These are phyloP conservation scores for Penicillium turbatum DNA, from an alignment of 495 filamentous ascomycete species.

Conservation along the genomic window DNA sequence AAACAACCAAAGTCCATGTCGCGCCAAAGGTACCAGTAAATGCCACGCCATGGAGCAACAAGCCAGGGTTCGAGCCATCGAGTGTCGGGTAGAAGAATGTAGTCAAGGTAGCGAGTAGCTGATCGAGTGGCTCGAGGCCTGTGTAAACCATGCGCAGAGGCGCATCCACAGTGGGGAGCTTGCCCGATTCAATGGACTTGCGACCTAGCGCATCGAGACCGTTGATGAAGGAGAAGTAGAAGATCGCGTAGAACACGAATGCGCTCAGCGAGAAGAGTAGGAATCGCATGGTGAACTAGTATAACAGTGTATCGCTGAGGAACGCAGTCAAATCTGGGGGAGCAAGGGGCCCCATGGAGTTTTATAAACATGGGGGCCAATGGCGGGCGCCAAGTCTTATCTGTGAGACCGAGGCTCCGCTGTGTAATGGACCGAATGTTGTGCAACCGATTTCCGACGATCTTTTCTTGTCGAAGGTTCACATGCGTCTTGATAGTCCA, in stretches of 20 bases:
- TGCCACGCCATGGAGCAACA: constrained; percentile 44
- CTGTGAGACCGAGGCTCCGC: constrained; percentile 5
- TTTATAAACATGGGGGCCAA: not conserved
- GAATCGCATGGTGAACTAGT: constrained; percentile 23
- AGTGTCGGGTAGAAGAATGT: constrained; percentile 53
- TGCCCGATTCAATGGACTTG: constrained; percentile 27
- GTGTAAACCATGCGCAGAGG: constrained; percentile 46
- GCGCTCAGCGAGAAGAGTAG: constrained; percentile 41
- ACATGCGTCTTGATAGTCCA: constrained; percentile 3
- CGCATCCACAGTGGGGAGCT: constrained; percentile 38
- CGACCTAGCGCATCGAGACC: constrained; percentile 31
- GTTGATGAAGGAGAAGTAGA: constrained; percentile 40
- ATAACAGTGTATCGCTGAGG: not conserved
- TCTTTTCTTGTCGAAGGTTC: not conserved
- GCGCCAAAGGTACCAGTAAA: constrained; percentile 53
- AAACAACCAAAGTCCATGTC: constrained; percentile 50
- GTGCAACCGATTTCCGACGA: not conserved
- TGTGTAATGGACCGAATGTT: not conserved
- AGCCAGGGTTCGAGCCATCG: constrained; percentile 45
- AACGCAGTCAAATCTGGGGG: not conserved
- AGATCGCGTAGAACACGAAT: constrained; percentile 40
- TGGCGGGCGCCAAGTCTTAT: not conserved
- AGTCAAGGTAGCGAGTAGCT: constrained; percentile 42
- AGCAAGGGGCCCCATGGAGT: not conserved
- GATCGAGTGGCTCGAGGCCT: constrained; percentile 46